phyloP scores from a whole-genome alignment of 208 protist species.

The Trypanosoma brucei region DNA sequence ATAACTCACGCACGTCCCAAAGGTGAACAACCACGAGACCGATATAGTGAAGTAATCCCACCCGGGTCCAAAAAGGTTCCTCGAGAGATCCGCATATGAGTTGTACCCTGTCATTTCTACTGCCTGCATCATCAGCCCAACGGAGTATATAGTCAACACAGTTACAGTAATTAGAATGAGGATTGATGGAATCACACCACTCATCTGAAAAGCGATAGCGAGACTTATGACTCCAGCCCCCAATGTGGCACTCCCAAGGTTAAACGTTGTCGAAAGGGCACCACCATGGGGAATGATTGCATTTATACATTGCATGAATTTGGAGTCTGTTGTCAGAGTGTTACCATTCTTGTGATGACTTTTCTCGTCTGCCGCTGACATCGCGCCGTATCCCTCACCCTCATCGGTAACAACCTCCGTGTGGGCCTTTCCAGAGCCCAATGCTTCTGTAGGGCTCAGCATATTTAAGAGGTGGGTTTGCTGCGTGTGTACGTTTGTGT shows the following conservation, averaged over 20 bases:
- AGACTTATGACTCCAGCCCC: conserved; percentile 59
- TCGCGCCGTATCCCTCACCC: not conserved
- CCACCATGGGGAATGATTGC: conserved; percentile 40
- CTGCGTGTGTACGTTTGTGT: too few relatives aligned
- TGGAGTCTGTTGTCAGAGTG: not conserved
- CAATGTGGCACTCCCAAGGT: conserved; percentile 54
- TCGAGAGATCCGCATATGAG: conserved; percentile 29
- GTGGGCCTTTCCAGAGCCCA: too few relatives aligned
- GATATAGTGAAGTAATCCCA: conserved; percentile 24
- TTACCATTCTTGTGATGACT: not conserved
- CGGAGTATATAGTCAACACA: conserved; percentile 1
- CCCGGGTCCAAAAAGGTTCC: conserved; percentile 20
- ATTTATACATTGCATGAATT: not conserved
- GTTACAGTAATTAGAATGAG: conserved; percentile 8
- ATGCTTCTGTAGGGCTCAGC: not conserved
- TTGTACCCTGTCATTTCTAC: conserved; percentile 1
- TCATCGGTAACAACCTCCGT: not conserved
- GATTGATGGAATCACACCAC: conserved; percentile 34
- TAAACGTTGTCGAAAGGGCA: conserved; percentile 50
- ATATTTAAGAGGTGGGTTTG: not conserved
- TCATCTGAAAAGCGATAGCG: conserved; percentile 42
- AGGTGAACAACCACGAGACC: conserved; percentile 31
- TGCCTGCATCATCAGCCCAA: conserved; percentile 4
- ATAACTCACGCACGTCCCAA: conserved; percentile 30
- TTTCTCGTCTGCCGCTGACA: not conserved